These are phyloP conservation scores for Ophiocordyceps polyrhachis-furcata DNA, from an alignment of 2,329 filamentous ascomycete species.

Conservation along the genomic window DNA sequence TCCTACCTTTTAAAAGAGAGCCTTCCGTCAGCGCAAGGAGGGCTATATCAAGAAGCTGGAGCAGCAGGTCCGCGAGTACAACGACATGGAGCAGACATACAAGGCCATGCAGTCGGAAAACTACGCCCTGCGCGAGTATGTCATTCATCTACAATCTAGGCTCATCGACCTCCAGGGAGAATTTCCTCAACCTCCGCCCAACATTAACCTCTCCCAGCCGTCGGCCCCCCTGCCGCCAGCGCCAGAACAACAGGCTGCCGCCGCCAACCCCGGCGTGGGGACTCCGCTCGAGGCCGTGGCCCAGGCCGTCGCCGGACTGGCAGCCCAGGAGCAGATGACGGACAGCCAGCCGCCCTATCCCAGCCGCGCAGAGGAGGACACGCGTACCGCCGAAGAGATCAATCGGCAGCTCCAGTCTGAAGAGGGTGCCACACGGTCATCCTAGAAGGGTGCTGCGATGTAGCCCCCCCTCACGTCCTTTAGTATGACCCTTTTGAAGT, in stretches of 20 bases:
- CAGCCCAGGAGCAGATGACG: conserved; percentile 21
- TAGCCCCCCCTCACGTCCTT: background rate
- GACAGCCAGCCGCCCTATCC: conserved; percentile 16
- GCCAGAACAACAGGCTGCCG: conserved; percentile 8
- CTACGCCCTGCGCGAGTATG: conserved; percentile 78
- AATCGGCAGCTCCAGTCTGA: conserved; percentile 32
- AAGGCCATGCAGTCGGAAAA: conserved; percentile 79
- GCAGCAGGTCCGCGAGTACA: conserved; percentile 71
- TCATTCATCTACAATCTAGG: conserved; percentile 73
- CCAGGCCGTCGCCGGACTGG: conserved; percentile 26
- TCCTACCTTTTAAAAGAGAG: conserved; percentile 54
- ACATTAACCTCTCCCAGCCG: conserved; percentile 43
- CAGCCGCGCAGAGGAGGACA: conserved; percentile 20
- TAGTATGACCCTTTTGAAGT: background rate
- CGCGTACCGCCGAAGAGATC: conserved; percentile 31
- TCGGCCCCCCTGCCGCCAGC: conserved; percentile 8
- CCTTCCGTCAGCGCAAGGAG: conserved; percentile 94
- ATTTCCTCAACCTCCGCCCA: conserved; percentile 64
- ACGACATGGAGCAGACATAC: conserved; percentile 55
- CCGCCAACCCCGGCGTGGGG: conserved; percentile 12
- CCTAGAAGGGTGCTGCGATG: conserved; percentile 4
- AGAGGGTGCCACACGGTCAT: conserved; percentile 6
- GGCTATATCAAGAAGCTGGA: conserved; percentile 97
- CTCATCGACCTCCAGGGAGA: conserved; percentile 72
- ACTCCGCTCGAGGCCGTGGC: conserved; percentile 30